These are phyloP conservation scores for Melastoma candidum DNA, from an alignment of 441 rosid species.

Conservation along the genomic window DNA sequence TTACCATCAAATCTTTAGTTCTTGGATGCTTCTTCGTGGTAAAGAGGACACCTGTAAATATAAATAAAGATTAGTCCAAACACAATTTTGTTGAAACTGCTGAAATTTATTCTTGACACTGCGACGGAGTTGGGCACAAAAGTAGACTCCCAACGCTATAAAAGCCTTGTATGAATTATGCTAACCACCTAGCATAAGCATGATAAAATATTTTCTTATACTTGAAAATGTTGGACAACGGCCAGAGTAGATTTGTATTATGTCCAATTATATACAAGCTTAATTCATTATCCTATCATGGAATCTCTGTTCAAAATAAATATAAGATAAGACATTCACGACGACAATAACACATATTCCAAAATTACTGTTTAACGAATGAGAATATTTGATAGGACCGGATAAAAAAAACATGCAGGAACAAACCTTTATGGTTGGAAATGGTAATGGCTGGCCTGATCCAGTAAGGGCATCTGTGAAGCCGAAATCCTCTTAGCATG, in stretches of 20 bases:
- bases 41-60: constrained; percentile 69
- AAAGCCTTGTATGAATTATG: too few species aligned
- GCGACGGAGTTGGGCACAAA: too few species aligned
- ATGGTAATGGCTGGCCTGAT: constrained; percentile 86
- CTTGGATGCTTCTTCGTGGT: constrained; percentile 82
- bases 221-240: too few species aligned
- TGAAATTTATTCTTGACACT: too few species aligned
- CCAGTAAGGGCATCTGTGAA: constrained; percentile 97
- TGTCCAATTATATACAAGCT: too few species aligned
- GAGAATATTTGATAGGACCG: not conserved
- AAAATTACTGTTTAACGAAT: not conserved
- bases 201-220: too few species aligned
- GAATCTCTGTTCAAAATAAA: too few species aligned
- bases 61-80: constrained; percentile 4
- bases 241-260: too few species aligned
- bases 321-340: not conserved
- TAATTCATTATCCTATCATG: too few species aligned
- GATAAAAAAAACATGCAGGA: constrained; percentile 5
- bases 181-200: too few species aligned
- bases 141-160: too few species aligned
- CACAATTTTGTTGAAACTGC: not conserved
- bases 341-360: not conserved
- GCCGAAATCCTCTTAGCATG: constrained; percentile 95
- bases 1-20: constrained; percentile 81
- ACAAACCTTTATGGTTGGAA: constrained; percentile 79